Percentiles rank a stretch among this genome's conserved stretches.
Evolutionary conservation across 768 basidiomycete species (phyloP).

Genomic region (Termitomyces sp.): DNA sequence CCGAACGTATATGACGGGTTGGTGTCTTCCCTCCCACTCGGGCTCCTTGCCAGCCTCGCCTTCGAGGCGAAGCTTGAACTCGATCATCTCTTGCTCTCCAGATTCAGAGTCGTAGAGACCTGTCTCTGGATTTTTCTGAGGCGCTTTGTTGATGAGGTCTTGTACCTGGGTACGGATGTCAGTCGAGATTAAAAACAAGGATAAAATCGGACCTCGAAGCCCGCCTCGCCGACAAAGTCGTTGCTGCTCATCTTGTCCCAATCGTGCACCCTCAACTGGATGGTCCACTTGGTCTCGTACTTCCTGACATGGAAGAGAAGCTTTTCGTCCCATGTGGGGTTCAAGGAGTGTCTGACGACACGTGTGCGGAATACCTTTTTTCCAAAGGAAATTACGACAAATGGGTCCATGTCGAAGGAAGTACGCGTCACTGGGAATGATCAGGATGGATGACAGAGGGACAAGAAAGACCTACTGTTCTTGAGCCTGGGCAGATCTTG

Average conservation of each 20-base stretch:
- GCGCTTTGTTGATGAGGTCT: constrained; percentile 61
- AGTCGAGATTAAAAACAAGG: neutral
- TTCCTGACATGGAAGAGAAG: constrained; percentile 90
- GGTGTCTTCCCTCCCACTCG: constrained; percentile 65
- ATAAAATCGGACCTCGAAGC: constrained; percentile 47
- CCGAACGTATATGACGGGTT: constrained; percentile 66
- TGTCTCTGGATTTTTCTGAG: constrained; percentile 54
- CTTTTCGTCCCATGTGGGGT: constrained; percentile 93
- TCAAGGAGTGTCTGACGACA: constrained; percentile 74
- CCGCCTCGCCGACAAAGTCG: constrained; percentile 80
- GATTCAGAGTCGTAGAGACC: constrained; percentile 52
- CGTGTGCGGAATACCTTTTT: constrained; percentile 96
- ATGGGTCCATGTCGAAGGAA: constrained; percentile 97
- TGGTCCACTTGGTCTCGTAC: constrained; percentile 49
- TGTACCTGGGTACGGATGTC: constrained; percentile 15
- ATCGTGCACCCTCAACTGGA: constrained; percentile 83
- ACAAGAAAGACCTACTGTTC: constrained; percentile 59
- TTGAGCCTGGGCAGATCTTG: constrained; percentile 78
- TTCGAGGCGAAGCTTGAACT: constrained; percentile 60
- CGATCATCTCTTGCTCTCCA: constrained; percentile 64
- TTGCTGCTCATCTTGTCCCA: constrained; percentile 95
- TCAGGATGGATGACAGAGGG: neutral
- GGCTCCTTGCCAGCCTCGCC: constrained; percentile 43
- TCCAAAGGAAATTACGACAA: constrained; percentile 92
- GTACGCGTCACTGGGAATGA: constrained; percentile 62